Evolutionary conservation across 2,329 filamentous ascomycete genomes (phyloP).

Genomic region (Nigrograna mackinnonii): DNA sequence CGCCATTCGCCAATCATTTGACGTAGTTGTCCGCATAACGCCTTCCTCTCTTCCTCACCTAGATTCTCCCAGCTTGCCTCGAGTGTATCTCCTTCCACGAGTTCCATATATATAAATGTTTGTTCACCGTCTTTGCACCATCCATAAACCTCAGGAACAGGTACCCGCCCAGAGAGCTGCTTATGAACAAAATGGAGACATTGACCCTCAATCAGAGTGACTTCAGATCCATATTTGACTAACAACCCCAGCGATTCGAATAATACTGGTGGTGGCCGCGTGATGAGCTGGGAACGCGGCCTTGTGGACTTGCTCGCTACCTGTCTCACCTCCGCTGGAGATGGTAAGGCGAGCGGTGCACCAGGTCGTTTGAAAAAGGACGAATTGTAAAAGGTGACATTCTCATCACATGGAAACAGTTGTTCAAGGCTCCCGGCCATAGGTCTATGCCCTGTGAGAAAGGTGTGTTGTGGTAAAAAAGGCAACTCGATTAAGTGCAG

Average conservation of each 20-base stretch:
- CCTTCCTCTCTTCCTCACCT: background rate
- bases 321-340: slow-evolving; percentile 14
- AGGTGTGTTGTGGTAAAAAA: too few relatives aligned
- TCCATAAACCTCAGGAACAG: slow-evolving; percentile 21
- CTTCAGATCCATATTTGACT: slow-evolving; percentile 17
- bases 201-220: slow-evolving; percentile 14
- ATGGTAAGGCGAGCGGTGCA: slow-evolving; percentile 11
- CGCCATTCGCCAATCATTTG: background rate
- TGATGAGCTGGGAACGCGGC: slow-evolving; percentile 10
- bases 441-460: too few relatives aligned
- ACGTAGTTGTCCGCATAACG: background rate
- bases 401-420: background rate
- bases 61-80: slow-evolving; percentile 15
- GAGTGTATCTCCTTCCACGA: slow-evolving; percentile 15
- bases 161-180: slow-evolving; percentile 8
- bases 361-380: slow-evolving; percentile 13
- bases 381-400: background rate
- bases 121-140: slow-evolving; percentile 16
- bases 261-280: slow-evolving; percentile 1
- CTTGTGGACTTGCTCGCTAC: slow-evolving; percentile 12
- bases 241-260: slow-evolving; percentile 12
- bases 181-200: slow-evolving; percentile 11
- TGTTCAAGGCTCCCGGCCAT: too few relatives aligned
- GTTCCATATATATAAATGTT: slow-evolving; percentile 23
- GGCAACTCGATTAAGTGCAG: too few relatives aligned